These are phyloP conservation scores for Aspergillus sojae DNA, from an alignment of 2,329 filamentous ascomycete genomes.

Conservation along the genomic window DNA sequence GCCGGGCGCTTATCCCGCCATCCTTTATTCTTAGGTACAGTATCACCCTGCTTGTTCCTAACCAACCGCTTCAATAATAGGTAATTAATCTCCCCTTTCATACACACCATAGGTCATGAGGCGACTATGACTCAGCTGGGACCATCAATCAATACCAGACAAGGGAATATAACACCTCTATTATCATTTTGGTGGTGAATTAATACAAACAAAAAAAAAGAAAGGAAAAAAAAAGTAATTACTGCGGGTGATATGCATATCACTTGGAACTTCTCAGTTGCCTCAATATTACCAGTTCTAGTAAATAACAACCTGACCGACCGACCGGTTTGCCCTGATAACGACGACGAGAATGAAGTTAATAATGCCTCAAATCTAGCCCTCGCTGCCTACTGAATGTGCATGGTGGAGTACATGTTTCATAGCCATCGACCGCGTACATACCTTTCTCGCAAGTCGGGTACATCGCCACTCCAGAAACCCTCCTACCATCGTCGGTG, in stretches of 20 bases:
- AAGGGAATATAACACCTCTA: neutral
- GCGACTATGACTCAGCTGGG: neutral
- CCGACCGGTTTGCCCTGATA: neutral
- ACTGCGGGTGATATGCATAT: neutral
- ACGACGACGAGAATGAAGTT: neutral
- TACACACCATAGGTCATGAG: neutral
- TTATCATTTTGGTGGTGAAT: neutral
- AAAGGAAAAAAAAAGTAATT: neutral
- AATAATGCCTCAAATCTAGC: conserved; percentile 6
- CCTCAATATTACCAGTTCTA: neutral
- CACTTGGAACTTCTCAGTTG: neutral
- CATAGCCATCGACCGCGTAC: neutral
- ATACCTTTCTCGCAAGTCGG: neutral
- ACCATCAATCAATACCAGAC: neutral
- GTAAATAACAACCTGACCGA: neutral
- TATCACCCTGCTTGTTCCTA: conserved; percentile 6
- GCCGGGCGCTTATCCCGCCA: conserved; percentile 16
- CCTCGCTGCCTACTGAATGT: conserved; percentile 1
- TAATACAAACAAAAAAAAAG: neutral
- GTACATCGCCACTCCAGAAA: neutral
- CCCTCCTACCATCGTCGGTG: neutral
- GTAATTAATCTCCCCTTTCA: neutral
- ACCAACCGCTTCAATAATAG: conserved; percentile 5
- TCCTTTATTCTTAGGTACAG: conserved; percentile 1
- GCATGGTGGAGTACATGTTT: conserved; percentile 2